Base-by-base conservation (phyloP, 129 eudicot genomes). In the Apium graveolens region DNA sequence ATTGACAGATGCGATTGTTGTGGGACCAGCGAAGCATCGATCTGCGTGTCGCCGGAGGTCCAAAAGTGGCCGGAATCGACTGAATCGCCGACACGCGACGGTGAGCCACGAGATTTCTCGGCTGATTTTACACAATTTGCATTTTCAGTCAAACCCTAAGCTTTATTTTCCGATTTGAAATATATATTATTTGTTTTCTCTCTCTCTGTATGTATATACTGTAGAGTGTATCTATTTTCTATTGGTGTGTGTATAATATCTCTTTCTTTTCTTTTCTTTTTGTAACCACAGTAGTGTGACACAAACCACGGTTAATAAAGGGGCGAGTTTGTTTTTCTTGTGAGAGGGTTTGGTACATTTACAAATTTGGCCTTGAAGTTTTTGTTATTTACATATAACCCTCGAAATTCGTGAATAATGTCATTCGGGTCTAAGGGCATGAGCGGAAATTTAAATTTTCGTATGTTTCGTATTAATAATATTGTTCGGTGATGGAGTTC, bases 91-190 rank as follows among this genome's bases (percentile, higher is more conserved):
- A 27, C 76, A 41, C 55, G 76, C 76, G 55, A 34, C 24, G 68
- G 31, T 35, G 48, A 76, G 27, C 20, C 76, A 42, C 76, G 45
- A 18, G 46, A 70, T 37, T 37, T 70, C 74, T 32, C 46, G 39
- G 74, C 73, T 35, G 55, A 44, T 11, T 48, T 62, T 24, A 53
- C 79, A 21, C 68, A 76, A 76, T 51, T 53, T 53, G 70, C 39
- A 70, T 34, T 76, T 76, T 53, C 79, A 76, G 79, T 76, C 79
- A 76, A 76, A 76, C 79, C 79, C 79, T 76, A 76, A 53, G 69
- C 79, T 76, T 76, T 34, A 76, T 51, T 76, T 10, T 18, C 16
- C 11, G 72, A 31, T 66, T 66, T 66, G 72, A 29, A 66, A 29
- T 66, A 27, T 51, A 17, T 55, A 11, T 51, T 35, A 53, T 17